Evolutionary conservation across 352 stramenopile genomes (phyloP), one percentile per base, ranked within the genome.

Genomic region (Stramenopiles sp.): DNA sequence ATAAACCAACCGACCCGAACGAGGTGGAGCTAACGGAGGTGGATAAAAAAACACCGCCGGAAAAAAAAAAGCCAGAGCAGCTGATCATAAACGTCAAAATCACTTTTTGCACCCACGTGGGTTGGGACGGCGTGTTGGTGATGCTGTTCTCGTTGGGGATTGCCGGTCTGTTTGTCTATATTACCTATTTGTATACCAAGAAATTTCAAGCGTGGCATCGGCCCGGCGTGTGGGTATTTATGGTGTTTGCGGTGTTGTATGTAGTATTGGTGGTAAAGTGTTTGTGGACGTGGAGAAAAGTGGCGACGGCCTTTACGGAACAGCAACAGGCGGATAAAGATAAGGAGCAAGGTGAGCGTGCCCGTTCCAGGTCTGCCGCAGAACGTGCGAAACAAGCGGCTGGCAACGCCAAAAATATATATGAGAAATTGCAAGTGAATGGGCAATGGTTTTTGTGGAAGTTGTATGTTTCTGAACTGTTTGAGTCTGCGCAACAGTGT

Each of bases 401-500:
- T 33, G 30, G 30, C 4, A 31, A 33, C 7, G 65, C 65, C 4
- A 76, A 76, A 76, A 33, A 33, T 33, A 13, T 76, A 13, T 76
- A 76, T 20, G 65, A 76, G 13, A 76, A 76, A 33, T 76, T 76
- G 13, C 65, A 76, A 76, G 13, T 76, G 4, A 76, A 76, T 76
- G 65, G 65, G 65, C 65, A 31, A 76, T 76, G 65, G 65, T 76
- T 76, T 76, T 76, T 76, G 13, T 76, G 65, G 65, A 76, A 76
- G 65, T 33, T 76, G 30, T 76, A 76, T 33, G 31, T 76, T 31
- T 76, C 65, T 33, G 65, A 76, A 76, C 4, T 76, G 13, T 33
- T 76, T 76, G 65, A 76, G 31, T 76, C 65, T 76, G 65, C 65
- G 30, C 65, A 76, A 76, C 65, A 76, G 65, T 76, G 65, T 76